Base-by-base conservation (phyloP, 805 yeast species). In the Saturnispora saitoi region DNA sequence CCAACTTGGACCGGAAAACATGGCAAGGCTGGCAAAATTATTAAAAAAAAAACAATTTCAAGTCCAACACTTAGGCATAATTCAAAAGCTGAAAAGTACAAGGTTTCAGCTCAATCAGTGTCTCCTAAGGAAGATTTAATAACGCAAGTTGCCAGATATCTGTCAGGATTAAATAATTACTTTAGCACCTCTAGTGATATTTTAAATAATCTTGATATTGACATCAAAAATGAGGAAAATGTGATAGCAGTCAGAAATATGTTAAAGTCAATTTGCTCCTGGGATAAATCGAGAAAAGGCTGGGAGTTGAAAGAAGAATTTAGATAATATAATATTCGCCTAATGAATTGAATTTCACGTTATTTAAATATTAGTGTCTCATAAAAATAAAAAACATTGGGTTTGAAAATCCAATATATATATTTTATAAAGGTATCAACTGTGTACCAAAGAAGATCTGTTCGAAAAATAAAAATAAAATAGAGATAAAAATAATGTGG, bases 1-100 rank as follows among this genome's bases (percentile, higher is more conserved):
- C 98, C 97, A 0, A 91, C 99, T 0, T 93, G 97, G 95, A 91
- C 99, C 0, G 99, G 99, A 0, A 78, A 77, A 55, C 87, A 83
- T 70, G 99, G 99, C 0, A 64, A 68, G 17, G 96, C 96, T 0
- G 96, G 96, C 1, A 76, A 71, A 34, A 15, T 11, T 7, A 14
- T 5, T 2, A 48, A n/a, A 8, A 22, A n/a, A n/a, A 39, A 29
- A 30, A 10, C 36, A 15, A 36, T 32, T n/a, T 38, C 36, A 29
- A 40, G 29, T 8, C 4, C 39, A n/a, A 24, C 22, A 24, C 32
- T 11, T 8, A 32, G n/a, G 17, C 28, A 24, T 14, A 12, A 14
- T 4, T 24, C 12, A 4, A n/a, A 14, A 32, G n/a, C 10, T 34
- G 61, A 69, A 14, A 70, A 69, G 39, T 68, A 81, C 47, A 70